A percentile compares a stretch with the other conserved stretches of the same genome.
Evolutionary conservation across 2,329 filamentous ascomycete species (phyloP).

Genomic region (Salinomyces thailandicus): DNA sequence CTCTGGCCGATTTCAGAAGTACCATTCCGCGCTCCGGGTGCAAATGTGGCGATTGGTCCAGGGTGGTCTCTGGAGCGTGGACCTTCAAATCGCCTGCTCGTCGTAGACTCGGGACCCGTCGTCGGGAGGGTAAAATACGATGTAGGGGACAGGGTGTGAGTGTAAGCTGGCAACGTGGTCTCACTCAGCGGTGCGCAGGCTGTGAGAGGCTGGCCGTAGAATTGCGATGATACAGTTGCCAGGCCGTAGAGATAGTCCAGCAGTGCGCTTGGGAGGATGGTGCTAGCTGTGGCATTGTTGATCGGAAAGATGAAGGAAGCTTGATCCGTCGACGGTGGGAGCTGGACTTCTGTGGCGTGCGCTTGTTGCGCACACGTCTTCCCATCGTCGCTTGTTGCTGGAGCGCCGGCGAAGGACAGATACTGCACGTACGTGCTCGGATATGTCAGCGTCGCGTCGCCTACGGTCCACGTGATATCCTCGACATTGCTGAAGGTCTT

Average conservation of each 20-base stretch:
- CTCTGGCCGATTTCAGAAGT: not conserved
- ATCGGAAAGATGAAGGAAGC: slow-evolving; percentile 2
- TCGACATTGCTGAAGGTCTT: not conserved
- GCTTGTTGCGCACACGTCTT: not conserved
- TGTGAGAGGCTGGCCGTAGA: not conserved
- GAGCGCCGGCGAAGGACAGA: not conserved
- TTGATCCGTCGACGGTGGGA: not conserved
- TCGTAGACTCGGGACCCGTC: too few species aligned
- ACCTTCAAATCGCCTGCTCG: not conserved
- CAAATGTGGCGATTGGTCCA: not conserved
- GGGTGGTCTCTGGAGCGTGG: not conserved
- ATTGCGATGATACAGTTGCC: not conserved
- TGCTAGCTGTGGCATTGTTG: not conserved
- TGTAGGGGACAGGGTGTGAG: not conserved
- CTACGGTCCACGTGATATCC: slow-evolving; percentile 4
- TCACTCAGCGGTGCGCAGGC: slow-evolving; percentile 1
- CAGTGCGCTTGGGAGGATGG: not conserved
- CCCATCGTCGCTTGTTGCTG: not conserved
- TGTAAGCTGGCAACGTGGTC: not conserved
- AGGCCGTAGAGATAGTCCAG: slow-evolving; percentile 1
- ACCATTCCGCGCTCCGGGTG: not conserved
- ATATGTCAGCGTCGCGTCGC: slow-evolving; percentile 3
- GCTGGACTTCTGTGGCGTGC: not conserved
- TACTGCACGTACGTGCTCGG: slow-evolving; percentile 4
- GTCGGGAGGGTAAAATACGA: too few species aligned